Evolutionary conservation across 495 filamentous ascomycete species (phyloP).

Genomic region (Hypoxylon rickii): DNA sequence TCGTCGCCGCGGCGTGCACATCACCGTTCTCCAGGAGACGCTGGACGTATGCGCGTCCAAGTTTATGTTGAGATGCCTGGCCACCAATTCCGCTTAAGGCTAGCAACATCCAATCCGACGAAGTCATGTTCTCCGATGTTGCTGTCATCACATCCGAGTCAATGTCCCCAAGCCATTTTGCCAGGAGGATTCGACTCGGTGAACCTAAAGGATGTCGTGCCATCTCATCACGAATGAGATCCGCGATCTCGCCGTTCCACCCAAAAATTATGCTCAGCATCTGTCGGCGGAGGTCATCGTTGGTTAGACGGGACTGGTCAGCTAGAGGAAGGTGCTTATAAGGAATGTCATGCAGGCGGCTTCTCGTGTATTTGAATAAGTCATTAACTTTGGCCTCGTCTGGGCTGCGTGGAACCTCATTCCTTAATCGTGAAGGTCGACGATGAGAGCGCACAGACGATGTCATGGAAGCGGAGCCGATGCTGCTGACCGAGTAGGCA

Average conservation of each 20-base stretch:
- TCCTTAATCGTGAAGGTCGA: conserved; percentile 72
- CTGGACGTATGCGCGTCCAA: conserved; percentile 91
- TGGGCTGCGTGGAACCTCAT: conserved; percentile 75
- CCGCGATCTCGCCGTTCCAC: conserved; percentile 85
- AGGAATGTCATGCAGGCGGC: conserved; percentile 77
- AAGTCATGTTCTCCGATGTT: conserved; percentile 79
- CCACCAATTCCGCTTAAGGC: conserved; percentile 87
- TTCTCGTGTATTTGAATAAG: conserved; percentile 68
- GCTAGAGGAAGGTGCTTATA: conserved; percentile 68
- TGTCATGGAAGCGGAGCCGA: conserved; percentile 64
- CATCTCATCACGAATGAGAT: conserved; percentile 86
- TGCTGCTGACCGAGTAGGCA: conserved; percentile 58
- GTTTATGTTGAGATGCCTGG: conserved; percentile 80
- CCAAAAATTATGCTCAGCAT: conserved; percentile 97
- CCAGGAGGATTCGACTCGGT: conserved; percentile 74
- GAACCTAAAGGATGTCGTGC: conserved; percentile 72
- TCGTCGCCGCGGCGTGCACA: conserved; percentile 86
- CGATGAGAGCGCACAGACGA: conserved; percentile 66
- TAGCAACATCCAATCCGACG: conserved; percentile 95
- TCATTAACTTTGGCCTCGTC: conserved; percentile 64
- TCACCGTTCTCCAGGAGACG: conserved; percentile 87
- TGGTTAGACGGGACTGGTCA: conserved; percentile 68
- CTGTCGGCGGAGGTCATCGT: conserved; percentile 83
- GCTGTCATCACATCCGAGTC: conserved; percentile 80
- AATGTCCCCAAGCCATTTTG: conserved; percentile 91